phyloP scores from a whole-genome alignment of 768 basidiomycete species.

The Leccinum uliginosum region DNA sequence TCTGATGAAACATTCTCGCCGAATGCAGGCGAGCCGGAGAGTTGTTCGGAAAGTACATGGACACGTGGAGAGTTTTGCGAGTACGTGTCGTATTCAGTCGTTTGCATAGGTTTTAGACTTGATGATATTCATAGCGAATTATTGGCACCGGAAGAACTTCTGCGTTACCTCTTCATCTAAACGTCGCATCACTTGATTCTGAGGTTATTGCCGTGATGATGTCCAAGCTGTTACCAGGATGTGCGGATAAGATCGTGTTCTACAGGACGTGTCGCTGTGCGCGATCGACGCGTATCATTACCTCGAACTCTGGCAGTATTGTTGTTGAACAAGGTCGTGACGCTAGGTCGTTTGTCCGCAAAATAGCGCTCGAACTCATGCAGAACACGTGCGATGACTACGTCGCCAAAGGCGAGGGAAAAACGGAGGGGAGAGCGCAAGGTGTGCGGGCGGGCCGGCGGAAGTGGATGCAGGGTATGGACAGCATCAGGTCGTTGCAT shows the following conservation, averaged over 20 bases:
- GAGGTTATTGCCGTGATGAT: constrained; percentile 73
- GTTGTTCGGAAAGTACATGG: constrained; percentile 88
- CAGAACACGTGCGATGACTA: constrained; percentile 62
- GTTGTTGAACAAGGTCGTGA: constrained; percentile 67
- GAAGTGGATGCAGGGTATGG: constrained; percentile 20
- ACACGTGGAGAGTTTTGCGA: constrained; percentile 95
- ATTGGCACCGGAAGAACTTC: constrained; percentile 68
- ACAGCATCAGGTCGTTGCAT: constrained; percentile 30
- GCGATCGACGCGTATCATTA: constrained; percentile 89
- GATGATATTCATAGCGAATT: constrained; percentile 52
- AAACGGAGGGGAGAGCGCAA: constrained; percentile 34
- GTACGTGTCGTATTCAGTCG: constrained; percentile 42
- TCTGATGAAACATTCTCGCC: constrained; percentile 71
- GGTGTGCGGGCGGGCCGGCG: too few relatives aligned
- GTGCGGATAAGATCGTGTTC: constrained; percentile 21
- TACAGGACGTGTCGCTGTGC: constrained; percentile 62
- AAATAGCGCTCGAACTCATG: constrained; percentile 64
- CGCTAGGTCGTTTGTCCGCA: constrained; percentile 52
- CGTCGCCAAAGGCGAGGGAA: constrained; percentile 43
- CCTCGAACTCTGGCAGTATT: constrained; percentile 67
- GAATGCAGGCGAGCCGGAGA: constrained; percentile 63
- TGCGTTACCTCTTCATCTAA: constrained; percentile 60
- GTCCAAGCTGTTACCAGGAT: constrained; percentile 82
- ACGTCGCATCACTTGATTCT: constrained; percentile 50
- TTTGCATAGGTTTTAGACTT: not conserved